Evolutionary conservation across 1,284 basidiomycete species (phyloP), one percentile per base, ranked within the genome.

Genomic region (Rhodotorula sp.): DNA sequence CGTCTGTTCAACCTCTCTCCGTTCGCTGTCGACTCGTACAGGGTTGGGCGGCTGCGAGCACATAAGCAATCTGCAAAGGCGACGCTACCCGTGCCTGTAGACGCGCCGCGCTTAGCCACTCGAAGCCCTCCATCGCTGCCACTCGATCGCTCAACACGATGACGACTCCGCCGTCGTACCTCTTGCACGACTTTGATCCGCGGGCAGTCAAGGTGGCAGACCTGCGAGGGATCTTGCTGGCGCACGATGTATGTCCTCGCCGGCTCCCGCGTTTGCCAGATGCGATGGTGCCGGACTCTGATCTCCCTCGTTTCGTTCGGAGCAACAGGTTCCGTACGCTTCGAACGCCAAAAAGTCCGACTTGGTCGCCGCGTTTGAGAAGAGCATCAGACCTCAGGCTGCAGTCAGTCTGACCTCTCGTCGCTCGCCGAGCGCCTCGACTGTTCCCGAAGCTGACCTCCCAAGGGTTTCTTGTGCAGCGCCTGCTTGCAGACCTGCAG

Each of bases 281-380:
- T 23, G 16, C 48, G 52, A n/a, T 39, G 29, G 21, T 6, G 16
- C 39, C 39, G 23, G 29, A 31, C 34, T 6, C n/a, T 3, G 2
- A 23, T n/a, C 20, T n/a, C 18, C 26, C 16, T 43, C 47, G 23
- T 15, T 51, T 5, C 34, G 8, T 51, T 5, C 34, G 8, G 23
- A 21, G 14, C 12, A 0, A 2, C 70, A 76, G 75, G 60, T 76
- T 26, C 73, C 70, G 47, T 92, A 90, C 81, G 87, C 91, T 10
- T 87, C 89, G 5, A 87, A 88, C 1, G 90, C 91, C 78, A 92
- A 91, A 73, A 98, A 98, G 82, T 85, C 89, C 10, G 93, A 92
- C 78, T 87, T 98, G 34, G 86, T 97, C 16, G 84, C 87, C 54
- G 83, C 89, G 6, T 98, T 94, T 82, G 87, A 92, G 70, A 85